Conservation (phyloP, 345 rosid genomes). For the Lumnitzera littorea region DNA sequence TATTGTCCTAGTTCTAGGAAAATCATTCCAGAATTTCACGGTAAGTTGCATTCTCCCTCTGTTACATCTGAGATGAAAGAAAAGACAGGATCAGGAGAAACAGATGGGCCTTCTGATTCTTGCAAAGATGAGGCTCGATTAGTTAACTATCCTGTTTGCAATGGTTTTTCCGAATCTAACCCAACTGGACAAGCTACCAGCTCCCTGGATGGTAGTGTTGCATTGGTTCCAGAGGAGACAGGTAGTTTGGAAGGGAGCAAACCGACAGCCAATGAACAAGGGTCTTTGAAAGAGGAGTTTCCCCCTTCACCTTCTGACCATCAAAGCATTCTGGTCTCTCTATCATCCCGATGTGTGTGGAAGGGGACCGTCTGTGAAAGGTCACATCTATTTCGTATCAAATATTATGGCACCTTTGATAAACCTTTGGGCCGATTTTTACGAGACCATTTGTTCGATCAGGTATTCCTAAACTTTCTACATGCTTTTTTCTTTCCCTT, state of each 20-base stretch:
- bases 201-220: too few relatives aligned
- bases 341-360: slow-evolving; percentile 96
- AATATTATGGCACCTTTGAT: slow-evolving; percentile 93
- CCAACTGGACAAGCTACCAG: slow-evolving; percentile 15
- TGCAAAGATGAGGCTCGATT: slow-evolving; percentile 20
- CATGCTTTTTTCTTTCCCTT: slow-evolving; percentile 1
- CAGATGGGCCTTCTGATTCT: slow-evolving; percentile 17
- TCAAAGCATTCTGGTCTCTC: slow-evolving; percentile 94
- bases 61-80: slow-evolving; percentile 26
- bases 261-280: slow-evolving; percentile 32
- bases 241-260: slow-evolving; percentile 25
- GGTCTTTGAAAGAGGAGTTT: slow-evolving; percentile 65
- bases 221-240: slow-evolving; percentile 21
- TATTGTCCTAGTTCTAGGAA: slow-evolving; percentile 21
- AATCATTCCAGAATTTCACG: slow-evolving; percentile 24
- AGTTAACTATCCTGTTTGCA: slow-evolving; percentile 20
- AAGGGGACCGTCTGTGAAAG: slow-evolving; percentile 95
- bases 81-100: slow-evolving; percentile 24
- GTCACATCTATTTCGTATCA: slow-evolving; percentile 90
- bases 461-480: slow-evolving; percentile 32
- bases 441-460: slow-evolving; percentile 87
- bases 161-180: slow-evolving; percentile 15
- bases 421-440: slow-evolving; percentile 95
- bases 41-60: slow-evolving; percentile 16
- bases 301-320: slow-evolving; percentile 94